phyloP scores from a whole-genome alignment of 148 eudicot genomes.

The Diospyros kaki region DNA sequence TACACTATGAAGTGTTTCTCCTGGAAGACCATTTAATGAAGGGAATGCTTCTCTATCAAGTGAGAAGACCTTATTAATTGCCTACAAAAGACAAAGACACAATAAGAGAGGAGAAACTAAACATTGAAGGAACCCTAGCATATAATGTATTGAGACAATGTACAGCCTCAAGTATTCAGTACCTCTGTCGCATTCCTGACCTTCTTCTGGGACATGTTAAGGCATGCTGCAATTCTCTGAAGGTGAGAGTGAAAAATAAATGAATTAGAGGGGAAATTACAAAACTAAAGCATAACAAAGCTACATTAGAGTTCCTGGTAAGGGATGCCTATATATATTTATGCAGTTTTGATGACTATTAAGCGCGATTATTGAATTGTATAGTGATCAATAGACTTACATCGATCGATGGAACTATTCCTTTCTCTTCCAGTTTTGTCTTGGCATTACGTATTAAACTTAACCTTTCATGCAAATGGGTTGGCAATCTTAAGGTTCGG shows the following conservation, averaged over 20 bases:
- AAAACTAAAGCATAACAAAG: neutral
- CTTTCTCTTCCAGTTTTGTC: conserved; percentile 63
- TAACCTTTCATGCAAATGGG: conserved; percentile 81
- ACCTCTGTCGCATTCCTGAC: conserved; percentile 94
- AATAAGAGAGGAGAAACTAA: conserved; percentile 5
- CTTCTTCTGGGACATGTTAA: conserved; percentile 87
- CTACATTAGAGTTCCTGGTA: neutral
- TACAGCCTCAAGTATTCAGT: conserved; percentile 1
- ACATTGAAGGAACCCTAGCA: neutral
- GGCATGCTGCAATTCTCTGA: conserved; percentile 77
- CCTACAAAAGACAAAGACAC: conserved; percentile 37
- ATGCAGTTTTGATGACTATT: neutral
- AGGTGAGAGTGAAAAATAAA: conserved; percentile 11
- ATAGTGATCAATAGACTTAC: conserved; percentile 37
- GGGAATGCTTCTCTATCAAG: conserved; percentile 85
- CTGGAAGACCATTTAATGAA: conserved; percentile 76
- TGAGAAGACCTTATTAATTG: conserved; percentile 65
- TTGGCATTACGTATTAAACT: conserved; percentile 77
- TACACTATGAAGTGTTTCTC: conserved; percentile 85
- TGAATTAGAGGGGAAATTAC: neutral
- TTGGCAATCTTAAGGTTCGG: conserved; percentile 77
- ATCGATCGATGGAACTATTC: conserved; percentile 75
- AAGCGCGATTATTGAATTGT: neutral
- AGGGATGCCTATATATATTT: conserved; percentile 5
- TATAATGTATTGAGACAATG: neutral